Base-by-base conservation (phyloP, 116 monocot genomes). In the Zostera marina region DNA sequence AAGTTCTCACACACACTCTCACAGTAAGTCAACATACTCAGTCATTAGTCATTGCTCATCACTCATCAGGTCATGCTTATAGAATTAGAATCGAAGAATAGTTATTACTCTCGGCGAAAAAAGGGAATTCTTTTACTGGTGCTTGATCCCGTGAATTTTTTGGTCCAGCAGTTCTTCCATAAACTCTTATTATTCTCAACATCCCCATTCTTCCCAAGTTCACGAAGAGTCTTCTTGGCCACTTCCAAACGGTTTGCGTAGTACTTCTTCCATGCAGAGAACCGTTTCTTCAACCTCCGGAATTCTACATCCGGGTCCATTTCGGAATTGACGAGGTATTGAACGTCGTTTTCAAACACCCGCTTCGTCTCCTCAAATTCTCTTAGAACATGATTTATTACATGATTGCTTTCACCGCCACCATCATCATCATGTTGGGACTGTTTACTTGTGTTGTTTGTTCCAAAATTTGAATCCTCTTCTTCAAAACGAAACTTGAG, bases 261-360 rank as follows among this genome's bases (percentile, higher is more conserved):
- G 11, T 81, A 74, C 57, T 74, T 90, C 61, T 79, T 81, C 90
- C 90, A 90, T n/a, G 63, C 46, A 53, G 42, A 43, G 65, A 84
- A 90, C 51, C 62, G 66, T 22, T 13, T 9, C 68, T 90, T 90
- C 42, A 90, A 67, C 44, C 72, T 76, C 60, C 58, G 67, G 19
- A 90, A 65, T 58, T 81, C 90, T 12, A 81, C 79, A n/a, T 66
- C 44, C 4, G 77, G 64, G 52, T 66, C 76, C 20, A 57, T 26
- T 9, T 52, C 48, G 9, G 53, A 38, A 60, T 77, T 74, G 8
- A 63, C 17, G 4, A 87, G 64, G 24, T 26, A 67, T 13, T 25
- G 60, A 9, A 66, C 79, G 57, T 75, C 76, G 63, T 81, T 69
- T 40, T 87, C 82, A 66, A 84, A 81, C 11, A 51, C 65, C 59